Percentiles rank a stretch among this genome's conserved stretches.
phyloP scores from a whole-genome alignment of 805 yeast genomes.

The Scheffersomyces amazonensis region DNA sequence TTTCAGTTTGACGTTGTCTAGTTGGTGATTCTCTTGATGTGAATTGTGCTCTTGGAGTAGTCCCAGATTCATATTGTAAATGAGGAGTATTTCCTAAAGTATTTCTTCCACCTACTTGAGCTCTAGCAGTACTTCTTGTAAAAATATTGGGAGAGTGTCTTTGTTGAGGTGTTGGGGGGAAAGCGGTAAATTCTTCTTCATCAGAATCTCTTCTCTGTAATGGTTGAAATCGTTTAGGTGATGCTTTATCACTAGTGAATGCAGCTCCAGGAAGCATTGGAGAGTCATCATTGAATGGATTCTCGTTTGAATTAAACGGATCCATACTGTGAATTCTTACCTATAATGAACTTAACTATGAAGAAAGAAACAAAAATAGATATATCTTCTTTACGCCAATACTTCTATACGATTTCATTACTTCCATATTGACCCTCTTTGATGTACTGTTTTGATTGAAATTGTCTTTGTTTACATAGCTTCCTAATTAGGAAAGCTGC shows the following conservation, averaged over 20 bases:
- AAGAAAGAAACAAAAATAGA: not conserved
- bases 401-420: too few relatives aligned
- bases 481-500: conserved; percentile 17
- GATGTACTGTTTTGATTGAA: not conserved
- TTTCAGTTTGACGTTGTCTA: conserved; percentile 47
- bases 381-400: too few relatives aligned
- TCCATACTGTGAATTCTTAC: too few relatives aligned
- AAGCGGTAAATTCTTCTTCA: conserved; percentile 29
- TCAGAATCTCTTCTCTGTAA: conserved; percentile 14
- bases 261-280: conserved; percentile 38
- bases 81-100: conserved; percentile 27
- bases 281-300: conserved; percentile 31
- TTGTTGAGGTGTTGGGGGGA: conserved; percentile 25
- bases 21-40: conserved; percentile 73
- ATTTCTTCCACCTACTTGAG: conserved; percentile 11
- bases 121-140: conserved; percentile 31
- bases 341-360: not conserved
- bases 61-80: conserved; percentile 13
- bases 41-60: conserved; percentile 63
- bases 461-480: conserved; percentile 11
- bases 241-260: conserved; percentile 33
- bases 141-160: conserved; percentile 46
- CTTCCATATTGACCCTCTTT: too few relatives aligned
- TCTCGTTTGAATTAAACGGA: conserved; percentile 30
- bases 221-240: conserved; percentile 35